These are phyloP conservation scores for Handroanthus guayacan DNA, from an alignment of 257 asterid genomes.

Conservation along the genomic window DNA sequence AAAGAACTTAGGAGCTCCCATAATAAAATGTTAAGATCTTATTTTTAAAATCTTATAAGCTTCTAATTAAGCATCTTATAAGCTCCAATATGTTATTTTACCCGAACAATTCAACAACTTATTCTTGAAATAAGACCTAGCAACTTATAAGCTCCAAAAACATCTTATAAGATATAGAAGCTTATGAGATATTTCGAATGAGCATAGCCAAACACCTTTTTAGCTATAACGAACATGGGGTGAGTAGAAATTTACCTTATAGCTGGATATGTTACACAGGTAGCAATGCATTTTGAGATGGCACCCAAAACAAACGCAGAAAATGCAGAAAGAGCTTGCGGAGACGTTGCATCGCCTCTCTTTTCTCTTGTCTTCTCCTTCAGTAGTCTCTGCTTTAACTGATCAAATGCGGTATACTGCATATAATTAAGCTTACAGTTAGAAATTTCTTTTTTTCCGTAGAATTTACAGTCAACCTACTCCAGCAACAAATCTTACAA, in stretches of 20 bases:
- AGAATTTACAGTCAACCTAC: background rate
- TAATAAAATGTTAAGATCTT: no score
- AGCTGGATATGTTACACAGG: constrained; percentile 87
- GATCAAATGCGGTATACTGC: constrained; percentile 95
- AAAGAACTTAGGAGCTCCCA: no score
- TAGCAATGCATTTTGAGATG: constrained; percentile 86
- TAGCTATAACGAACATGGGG: background rate
- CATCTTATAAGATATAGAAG: no score
- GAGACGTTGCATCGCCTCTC: constrained; percentile 44
- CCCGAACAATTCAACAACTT: no score
- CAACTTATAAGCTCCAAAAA: no score
- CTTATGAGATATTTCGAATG: no score
- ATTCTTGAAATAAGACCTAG: no score
- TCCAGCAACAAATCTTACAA: constrained; percentile 13
- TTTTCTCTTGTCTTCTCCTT: constrained; percentile 50
- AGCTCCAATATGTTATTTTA: no score
- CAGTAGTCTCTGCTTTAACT: constrained; percentile 68
- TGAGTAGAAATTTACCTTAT: constrained; percentile 58
- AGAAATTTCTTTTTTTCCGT: constrained; percentile 5
- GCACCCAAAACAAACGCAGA: constrained; percentile 87
- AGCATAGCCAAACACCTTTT: no score
- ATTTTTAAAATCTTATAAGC: no score
- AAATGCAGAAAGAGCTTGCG: constrained; percentile 81
- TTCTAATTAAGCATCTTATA: no score
- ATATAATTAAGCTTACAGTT: constrained; percentile 27